Base-by-base conservation (phyloP, 1,284 basidiomycete species). In the Takashimella koratensis region DNA sequence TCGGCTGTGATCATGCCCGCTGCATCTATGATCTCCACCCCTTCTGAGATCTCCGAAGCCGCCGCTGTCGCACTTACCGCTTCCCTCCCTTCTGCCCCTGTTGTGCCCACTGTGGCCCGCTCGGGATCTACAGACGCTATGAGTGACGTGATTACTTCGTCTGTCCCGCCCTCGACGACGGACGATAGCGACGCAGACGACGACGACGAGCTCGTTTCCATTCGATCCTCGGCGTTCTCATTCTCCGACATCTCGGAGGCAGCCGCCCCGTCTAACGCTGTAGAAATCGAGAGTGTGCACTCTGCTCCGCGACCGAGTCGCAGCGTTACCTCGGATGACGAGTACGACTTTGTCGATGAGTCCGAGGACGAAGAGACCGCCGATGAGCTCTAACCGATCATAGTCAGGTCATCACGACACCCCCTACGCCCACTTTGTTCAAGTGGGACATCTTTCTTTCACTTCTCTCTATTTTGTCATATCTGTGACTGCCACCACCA, bases 1-100 rank as follows among this genome's bases (percentile, higher is more conserved):
- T 67, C 65, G 19, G 52, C 66, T 2, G 59, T 71, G 30, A 62
- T 71, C 51, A 63, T 71, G 53, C 67, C 67, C 12, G 36, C 56
- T 42, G 50, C 58, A 8, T 36, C 44, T n/a, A 20, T 48, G n/a
- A 30, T 49, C 45, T 27, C 47, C 12, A 24, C 23, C 13, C 45
- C 41, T 21, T 25, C 16, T n/a, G 47, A 47, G 23, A 52, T 53
- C 52, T 50, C 52, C 30, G 16, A 8, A 8, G 30, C 8, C 8
- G 30, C 30, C 16, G 30, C 30, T 36, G 30, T 16, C 30, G 16
- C 16, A 8, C 10, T 36, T 16, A 36, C 30, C 16, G 30, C 41
- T 49, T 53, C 44, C 50, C 49, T 53, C 53, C 47, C 27, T 59
- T 49, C 11, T 49, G 49, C 22, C 52, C 47, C 22, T 40, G 21